Evolutionary conservation across 2,329 filamentous ascomycete genomes (phyloP), one percentile per base, ranked within the genome.

Genomic region (Ceratocystis colombiana): DNA sequence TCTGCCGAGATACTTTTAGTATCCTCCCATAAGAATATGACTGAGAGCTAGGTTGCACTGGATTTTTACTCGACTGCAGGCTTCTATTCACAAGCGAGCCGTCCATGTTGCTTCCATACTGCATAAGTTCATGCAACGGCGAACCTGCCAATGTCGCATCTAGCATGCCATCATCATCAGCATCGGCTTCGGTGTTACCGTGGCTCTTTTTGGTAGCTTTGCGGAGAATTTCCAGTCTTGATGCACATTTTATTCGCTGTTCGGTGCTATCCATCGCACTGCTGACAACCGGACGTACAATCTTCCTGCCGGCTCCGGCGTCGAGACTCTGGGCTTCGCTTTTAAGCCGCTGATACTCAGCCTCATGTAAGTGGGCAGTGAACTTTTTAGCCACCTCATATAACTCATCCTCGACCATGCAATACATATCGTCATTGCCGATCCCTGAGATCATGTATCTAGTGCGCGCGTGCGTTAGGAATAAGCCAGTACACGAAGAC

Each of bases 391-490:
- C 89, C 0, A 85, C 82, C 17, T 81, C 76, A 22, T 87, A 76
- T 69, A 94, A 84, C 70, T 93, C 89, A 71, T 94, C 89, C 74
- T 93, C 89, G 0, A 94, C 89, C 87, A 93, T 92, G 71, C 88
- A 86, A 74, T 84, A 93, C 65, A 76, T 77, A 72, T 92, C 88
- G 73, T 94, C 89, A n/a, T 80, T 74, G 3, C 81, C 77, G n/a
- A 82, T 74, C 2, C 85, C 86, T 61, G 84, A 79, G 1, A 78
- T 76, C 87, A 93, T 91, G 72, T 79, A 79, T 37, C 83, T 85
- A 65, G n/a, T n/a, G 12, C 12, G 53, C n/a, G 10, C 3, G 53
- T 37, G 15, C 33, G 55, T 59, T 20, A 59, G 55, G 8, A 15
- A 59, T 1, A 17, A 28, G 20, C 22, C 22, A 20, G 25, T 28